Evolutionary conservation across 192 early-diverging fungal genomes (phyloP), one percentile per base, ranked within the genome.

Genomic region (Coemansia sp.): DNA sequence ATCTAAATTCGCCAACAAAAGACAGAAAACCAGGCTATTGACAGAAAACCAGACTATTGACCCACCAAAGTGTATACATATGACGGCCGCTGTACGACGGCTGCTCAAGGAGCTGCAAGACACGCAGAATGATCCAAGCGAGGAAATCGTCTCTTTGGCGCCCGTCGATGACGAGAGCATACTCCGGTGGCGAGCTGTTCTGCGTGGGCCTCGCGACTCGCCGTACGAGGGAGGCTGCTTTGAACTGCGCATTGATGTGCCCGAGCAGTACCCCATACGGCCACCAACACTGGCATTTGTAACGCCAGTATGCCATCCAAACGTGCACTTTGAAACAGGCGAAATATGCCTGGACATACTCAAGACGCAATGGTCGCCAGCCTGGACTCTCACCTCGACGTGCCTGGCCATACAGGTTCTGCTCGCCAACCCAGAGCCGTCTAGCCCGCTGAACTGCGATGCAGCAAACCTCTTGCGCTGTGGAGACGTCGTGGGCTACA

Each of bases 331-430:
- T 60, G 80, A 95, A 87, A 95, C 94, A 0, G 97, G 97, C 19
- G 95, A 98, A 75, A 98, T 99, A 62, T 99, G 97, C 64, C 84
- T 99, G 61, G 97, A 99, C 83, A 88, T 99, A 39, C 85, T 99
- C 40, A 96, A 95, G 68, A 85, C 92, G 30, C 91, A 90, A 62
- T 99, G 97, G 97, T 91, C 92, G 40, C 97, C 97, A 10, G 91
- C 94, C 17, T 99, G 95, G 95, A 98, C 95, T 38, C 87, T 99
- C 19, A 80, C 92, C 39, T 93, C 94, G 5, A 89, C 93, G 0
- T 90, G 93, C 63, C 68, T 93, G 37, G 96, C 96, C 37, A 90
- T 99, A 30, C 87, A 87, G 26, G 85, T 93, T 32, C 85, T 98
- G 39, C 75, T 98, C n/a, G 88, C 88, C 50, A 87, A 88, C 59